Percentiles rank a stretch among this genome's conserved stretches.
phyloP scores from a whole-genome alignment of 1,284 basidiomycete species.

The Sporisorium sorghi region DNA sequence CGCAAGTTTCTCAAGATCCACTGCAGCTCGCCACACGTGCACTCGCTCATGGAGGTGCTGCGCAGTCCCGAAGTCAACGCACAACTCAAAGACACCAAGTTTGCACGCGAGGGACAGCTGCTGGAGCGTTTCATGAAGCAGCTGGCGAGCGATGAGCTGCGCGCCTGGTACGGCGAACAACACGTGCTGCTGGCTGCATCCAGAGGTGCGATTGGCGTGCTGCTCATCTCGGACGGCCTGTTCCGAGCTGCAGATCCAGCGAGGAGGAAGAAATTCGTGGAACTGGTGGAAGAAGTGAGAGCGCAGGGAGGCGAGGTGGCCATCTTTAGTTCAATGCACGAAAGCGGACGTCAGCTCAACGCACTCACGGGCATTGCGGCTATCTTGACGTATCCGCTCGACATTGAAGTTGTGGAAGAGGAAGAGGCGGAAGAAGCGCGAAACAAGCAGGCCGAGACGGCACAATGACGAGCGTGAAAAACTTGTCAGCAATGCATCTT shows the following conservation, averaged over 20 bases:
- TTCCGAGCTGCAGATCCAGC: slow-evolving; percentile 75
- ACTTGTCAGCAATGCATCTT: background rate
- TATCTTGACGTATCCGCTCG: slow-evolving; percentile 93
- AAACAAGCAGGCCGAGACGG: slow-evolving; percentile 13
- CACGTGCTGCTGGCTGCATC: slow-evolving; percentile 92
- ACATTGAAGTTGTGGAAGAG: slow-evolving; percentile 78
- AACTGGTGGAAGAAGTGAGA: slow-evolving; percentile 87
- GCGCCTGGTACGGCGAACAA: slow-evolving; percentile 97
- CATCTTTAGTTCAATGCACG: slow-evolving; percentile 99
- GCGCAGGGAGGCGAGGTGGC: slow-evolving; percentile 90
- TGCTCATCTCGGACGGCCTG: slow-evolving; percentile 93
- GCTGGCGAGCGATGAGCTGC: slow-evolving; percentile 90
- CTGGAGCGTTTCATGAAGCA: slow-evolving; percentile 76
- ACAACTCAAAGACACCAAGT: slow-evolving; percentile 95
- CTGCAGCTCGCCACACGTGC: slow-evolving; percentile 91
- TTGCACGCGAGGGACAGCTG: slow-evolving; percentile 85
- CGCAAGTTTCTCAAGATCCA: slow-evolving; percentile 91
- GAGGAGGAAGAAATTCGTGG: slow-evolving; percentile 78
- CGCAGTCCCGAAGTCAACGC: slow-evolving; percentile 79
- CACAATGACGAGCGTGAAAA: too few species aligned
- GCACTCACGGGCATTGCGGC: slow-evolving; percentile 94
- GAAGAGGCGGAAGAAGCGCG: slow-evolving; percentile 72
- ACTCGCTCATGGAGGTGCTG: slow-evolving; percentile 92
- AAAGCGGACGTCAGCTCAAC: slow-evolving; percentile 88
- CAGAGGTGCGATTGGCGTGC: slow-evolving; percentile 90